Percentiles rank a stretch among this genome's conserved stretches.
Evolutionary conservation across 1,284 basidiomycete species (phyloP).

Genomic region (Heterobasidion irregulare): DNA sequence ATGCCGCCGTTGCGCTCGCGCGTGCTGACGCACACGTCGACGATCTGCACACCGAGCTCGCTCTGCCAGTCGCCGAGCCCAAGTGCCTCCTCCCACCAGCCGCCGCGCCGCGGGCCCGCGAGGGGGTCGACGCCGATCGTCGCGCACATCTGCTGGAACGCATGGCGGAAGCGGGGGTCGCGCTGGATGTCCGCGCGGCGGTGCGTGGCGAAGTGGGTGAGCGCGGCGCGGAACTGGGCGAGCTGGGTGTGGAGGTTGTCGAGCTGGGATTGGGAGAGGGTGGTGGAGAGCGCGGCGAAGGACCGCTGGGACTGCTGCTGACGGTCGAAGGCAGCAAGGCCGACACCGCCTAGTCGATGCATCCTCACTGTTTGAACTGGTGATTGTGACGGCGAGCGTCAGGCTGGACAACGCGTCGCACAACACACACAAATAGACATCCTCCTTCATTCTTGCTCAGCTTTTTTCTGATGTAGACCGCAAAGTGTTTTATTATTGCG

Average conservation of each 20-base stretch:
- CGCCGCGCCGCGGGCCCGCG: conserved; percentile 75
- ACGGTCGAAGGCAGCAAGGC: conserved; percentile 68
- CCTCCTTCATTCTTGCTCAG: no score
- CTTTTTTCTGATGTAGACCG: no score
- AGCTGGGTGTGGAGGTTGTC: conserved; percentile 78
- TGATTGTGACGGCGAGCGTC: no score
- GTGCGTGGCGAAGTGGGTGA: conserved; percentile 57
- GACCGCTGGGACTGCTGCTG: conserved; percentile 67
- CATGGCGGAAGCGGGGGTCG: conserved; percentile 85
- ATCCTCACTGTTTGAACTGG: no score
- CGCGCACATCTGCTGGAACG: conserved; percentile 95
- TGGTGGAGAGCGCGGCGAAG: conserved; percentile 74
- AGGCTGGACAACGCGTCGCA: no score
- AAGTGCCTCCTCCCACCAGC: conserved; percentile 85
- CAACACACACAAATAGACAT: no score
- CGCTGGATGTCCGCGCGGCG: conserved; percentile 82
- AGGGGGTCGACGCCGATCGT: conserved; percentile 94
- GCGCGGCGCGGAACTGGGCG: background rate
- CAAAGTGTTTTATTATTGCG: no score
- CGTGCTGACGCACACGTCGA: conserved; percentile 92
- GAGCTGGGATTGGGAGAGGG: conserved; percentile 73
- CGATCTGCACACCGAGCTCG: conserved; percentile 93
- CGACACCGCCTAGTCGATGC: conserved; percentile 15
- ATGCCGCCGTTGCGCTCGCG: conserved; percentile 86
- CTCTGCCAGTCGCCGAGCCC: conserved; percentile 92